These are phyloP conservation scores for Casuarina glauca DNA, from an alignment of 306 rosid species.

Conservation along the genomic window DNA sequence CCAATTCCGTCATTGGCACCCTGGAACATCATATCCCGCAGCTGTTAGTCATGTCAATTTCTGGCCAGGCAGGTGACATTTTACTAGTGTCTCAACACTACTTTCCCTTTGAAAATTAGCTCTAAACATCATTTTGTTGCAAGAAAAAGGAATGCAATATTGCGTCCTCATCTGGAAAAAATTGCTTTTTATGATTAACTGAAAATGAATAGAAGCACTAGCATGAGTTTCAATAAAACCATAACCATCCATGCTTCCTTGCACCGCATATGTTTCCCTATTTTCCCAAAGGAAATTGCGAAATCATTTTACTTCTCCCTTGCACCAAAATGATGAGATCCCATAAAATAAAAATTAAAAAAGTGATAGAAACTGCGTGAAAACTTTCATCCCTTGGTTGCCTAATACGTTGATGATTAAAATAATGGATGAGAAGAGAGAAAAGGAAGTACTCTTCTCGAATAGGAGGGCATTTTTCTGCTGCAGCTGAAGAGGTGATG, in stretches of 20 bases:
- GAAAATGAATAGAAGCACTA: no score
- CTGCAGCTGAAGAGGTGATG: slow-evolving; percentile 28
- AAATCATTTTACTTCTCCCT: neutral
- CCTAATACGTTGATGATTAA: neutral
- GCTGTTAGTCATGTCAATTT: neutral
- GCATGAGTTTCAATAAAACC: no score
- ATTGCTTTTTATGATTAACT: neutral
- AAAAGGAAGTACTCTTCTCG: slow-evolving; percentile 43
- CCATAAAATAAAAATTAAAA: neutral
- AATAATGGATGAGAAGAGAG: slow-evolving; percentile 3
- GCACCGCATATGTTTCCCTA: no score
- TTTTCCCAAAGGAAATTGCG: neutral
- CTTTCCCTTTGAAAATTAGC: neutral
- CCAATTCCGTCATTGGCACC: slow-evolving; percentile 59
- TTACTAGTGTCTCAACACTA: neutral
- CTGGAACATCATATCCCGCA: slow-evolving; percentile 24
- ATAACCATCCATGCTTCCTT: no score
- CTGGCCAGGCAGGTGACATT: neutral
- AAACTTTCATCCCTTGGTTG: neutral
- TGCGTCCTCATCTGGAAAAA: neutral
- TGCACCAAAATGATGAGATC: neutral
- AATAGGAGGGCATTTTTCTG: slow-evolving; percentile 48
- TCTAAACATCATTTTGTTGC: neutral
- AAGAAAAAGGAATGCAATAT: neutral
- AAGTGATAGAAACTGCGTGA: neutral